phyloP scores from a whole-genome alignment of 169 alveolate genomes.

The Cryptosporidium baileyi region DNA sequence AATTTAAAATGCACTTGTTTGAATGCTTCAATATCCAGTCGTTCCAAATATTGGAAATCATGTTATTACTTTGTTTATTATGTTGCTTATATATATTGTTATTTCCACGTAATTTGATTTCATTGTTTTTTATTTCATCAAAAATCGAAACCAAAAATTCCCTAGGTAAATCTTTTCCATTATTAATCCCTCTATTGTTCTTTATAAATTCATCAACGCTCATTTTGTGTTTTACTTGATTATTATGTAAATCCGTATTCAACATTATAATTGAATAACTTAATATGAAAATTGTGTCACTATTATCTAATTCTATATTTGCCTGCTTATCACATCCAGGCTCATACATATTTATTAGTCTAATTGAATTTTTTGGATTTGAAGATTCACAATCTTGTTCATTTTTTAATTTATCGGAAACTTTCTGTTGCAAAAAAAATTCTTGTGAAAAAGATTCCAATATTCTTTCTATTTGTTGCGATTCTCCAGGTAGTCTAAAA shows the following conservation, averaged over 20 bases:
- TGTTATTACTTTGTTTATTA: not conserved
- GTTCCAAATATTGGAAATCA: not conserved
- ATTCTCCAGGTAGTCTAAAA: constrained; percentile 90
- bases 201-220: constrained; percentile 85
- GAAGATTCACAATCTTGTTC: not conserved
- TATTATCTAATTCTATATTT: constrained; percentile 77
- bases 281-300: constrained; percentile 85
- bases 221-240: constrained; percentile 86
- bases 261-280: constrained; percentile 89
- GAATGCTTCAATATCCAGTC: constrained; percentile 16
- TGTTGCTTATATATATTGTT: not conserved
- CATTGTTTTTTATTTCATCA: constrained; percentile 77
- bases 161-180: constrained; percentile 83
- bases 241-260: constrained; percentile 89
- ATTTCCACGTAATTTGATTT: constrained; percentile 7
- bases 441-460: constrained; percentile 85
- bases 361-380: not conserved
- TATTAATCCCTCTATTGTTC: constrained; percentile 88
- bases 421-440: constrained; percentile 77
- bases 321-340: constrained; percentile 61
- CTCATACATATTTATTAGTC: constrained; percentile 63
- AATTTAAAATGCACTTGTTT: not conserved
- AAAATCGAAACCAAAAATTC: constrained; percentile 79
- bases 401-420: too few species aligned
- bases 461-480: constrained; percentile 90